Conservation (phyloP, 2,329 filamentous ascomycete genomes). For the Fusarium cicatricum region DNA sequence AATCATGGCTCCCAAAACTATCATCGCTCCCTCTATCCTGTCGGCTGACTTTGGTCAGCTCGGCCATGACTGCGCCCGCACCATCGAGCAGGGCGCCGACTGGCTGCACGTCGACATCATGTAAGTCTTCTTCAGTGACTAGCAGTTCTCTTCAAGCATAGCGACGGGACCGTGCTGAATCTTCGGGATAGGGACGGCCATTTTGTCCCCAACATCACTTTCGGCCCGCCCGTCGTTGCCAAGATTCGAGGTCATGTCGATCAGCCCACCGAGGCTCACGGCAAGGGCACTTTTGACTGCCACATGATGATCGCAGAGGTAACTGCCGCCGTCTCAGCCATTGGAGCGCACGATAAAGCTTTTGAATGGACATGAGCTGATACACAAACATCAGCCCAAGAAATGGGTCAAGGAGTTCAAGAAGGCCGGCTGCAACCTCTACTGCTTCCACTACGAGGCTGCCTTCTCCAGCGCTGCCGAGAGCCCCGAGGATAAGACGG, state of each 20-base stretch:
- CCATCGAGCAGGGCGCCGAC: constrained; percentile 87
- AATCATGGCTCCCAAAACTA: constrained; percentile 85
- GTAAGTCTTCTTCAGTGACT: constrained; percentile 49
- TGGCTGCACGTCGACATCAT: constrained; percentile 96
- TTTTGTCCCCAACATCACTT: constrained; percentile 98
- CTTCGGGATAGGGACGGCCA: constrained; percentile 81
- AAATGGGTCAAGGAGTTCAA: constrained; percentile 98
- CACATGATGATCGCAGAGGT: constrained; percentile 99
- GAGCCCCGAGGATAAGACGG: constrained; percentile 73
- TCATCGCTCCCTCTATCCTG: constrained; percentile 98
- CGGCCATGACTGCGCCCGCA: constrained; percentile 84
- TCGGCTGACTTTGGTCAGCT: constrained; percentile 94
- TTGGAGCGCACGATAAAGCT: neutral
- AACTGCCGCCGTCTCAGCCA: constrained; percentile 38
- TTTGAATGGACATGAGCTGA: constrained; percentile 14
- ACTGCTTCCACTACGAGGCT: constrained; percentile 99
- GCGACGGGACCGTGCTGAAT: constrained; percentile 8
- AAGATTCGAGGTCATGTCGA: constrained; percentile 91
- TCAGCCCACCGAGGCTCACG: constrained; percentile 71
- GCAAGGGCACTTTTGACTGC: constrained; percentile 95
- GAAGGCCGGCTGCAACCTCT: constrained; percentile 94
- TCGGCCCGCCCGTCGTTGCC: constrained; percentile 92
- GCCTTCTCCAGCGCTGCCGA: constrained; percentile 89
- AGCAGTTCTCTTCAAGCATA: neutral
- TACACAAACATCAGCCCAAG: constrained; percentile 72